Base-by-base conservation (phyloP, 352 stramenopile genomes). In the Phytopythium kandeliae region DNA sequence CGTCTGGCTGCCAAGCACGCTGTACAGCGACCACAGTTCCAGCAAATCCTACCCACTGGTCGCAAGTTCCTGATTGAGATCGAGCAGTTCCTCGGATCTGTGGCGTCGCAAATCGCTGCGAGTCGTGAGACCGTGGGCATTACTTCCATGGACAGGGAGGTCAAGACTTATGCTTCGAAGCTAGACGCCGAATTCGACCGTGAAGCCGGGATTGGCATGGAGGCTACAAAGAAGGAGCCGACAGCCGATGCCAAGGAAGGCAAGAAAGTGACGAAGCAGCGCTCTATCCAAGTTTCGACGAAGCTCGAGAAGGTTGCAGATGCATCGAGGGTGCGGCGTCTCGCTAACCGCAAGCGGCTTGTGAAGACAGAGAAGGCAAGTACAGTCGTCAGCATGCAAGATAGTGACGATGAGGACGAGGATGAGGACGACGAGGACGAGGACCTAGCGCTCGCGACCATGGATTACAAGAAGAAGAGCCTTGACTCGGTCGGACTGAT, bases 31-130 rank as follows among this genome's bases (percentile, higher is more conserved):
- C 54, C 54, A 0, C 63, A 85, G 35, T 96, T 96, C 54, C 75
- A 96, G 55, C 53, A 70, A 2, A 95, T 96, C 65, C 62, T 96
- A 24, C 85, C 86, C 0, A 78, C 88, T n/a, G 89, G 88, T 4
- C 78, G 86, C 35, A 94, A 95, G 58, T 97, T 96, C 53, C 60
- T 96, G 34, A 88, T 92, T 33, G 89, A 97, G 58, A 86, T 96
- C 8, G 83, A 91, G 60, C 66, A 91, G 38, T 96, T 96, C 47
- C 57, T 96, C 9, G 65, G 74, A 16, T 65, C 69, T 3, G 59
- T 91, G n/a, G 83, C 83, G 11, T 71, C 41, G 12, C 64, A 91
- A 36, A 79, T 94, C 9, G 75, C 80, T 0, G 42, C 55, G 12
- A 82, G 77, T 24, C 79, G 81, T 6, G 66, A 63, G 16, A 61